Evolutionary conservation across 352 stramenopile genomes (phyloP).

Genomic region (Globisporangium perplexum): DNA sequence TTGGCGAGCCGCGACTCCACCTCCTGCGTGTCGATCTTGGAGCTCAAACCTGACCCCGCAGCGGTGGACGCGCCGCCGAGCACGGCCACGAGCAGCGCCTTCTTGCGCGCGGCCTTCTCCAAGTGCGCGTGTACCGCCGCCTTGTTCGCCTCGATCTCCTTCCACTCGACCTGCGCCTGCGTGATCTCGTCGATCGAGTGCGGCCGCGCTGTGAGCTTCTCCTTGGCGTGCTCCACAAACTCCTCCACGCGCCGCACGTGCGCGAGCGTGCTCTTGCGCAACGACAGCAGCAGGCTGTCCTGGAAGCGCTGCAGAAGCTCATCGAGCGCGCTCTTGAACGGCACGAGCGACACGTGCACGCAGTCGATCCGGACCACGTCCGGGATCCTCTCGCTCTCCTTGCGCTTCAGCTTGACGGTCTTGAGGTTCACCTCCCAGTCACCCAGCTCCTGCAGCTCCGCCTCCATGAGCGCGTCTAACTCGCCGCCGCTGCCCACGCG

Average conservation of each 20-base stretch:
- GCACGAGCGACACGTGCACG: slow-evolving; percentile 76
- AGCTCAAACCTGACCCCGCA: slow-evolving; percentile 21
- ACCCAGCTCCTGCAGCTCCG: slow-evolving; percentile 46
- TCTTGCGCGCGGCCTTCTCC: slow-evolving; percentile 81
- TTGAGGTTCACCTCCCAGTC: slow-evolving; percentile 92
- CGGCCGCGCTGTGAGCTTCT: slow-evolving; percentile 83
- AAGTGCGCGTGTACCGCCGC: slow-evolving; percentile 50
- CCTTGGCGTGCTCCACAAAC: slow-evolving; percentile 87
- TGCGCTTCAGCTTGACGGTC: slow-evolving; percentile 81
- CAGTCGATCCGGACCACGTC: slow-evolving; percentile 91
- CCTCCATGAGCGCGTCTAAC: slow-evolving; percentile 79
- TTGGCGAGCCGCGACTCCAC: slow-evolving; percentile 66
- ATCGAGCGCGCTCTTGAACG: slow-evolving; percentile 87
- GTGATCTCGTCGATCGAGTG: slow-evolving; percentile 92
- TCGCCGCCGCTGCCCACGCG: slow-evolving; percentile 44
- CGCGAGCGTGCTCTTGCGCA: slow-evolving; percentile 76
- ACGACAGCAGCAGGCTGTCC: slow-evolving; percentile 78
- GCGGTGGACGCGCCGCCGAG: too few relatives aligned
- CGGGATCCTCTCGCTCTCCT: slow-evolving; percentile 90
- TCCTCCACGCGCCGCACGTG: slow-evolving; percentile 84
- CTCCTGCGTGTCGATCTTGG: slow-evolving; percentile 68
- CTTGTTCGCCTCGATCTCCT: slow-evolving; percentile 76
- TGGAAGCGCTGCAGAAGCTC: slow-evolving; percentile 84
- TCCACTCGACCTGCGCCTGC: slow-evolving; percentile 88
- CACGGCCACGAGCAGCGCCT: slow-evolving; percentile 65